A percentile compares a stretch with the other conserved stretches of the same genome.
phyloP scores from a whole-genome alignment of 208 protist species.

The Porcisia hertigi region DNA sequence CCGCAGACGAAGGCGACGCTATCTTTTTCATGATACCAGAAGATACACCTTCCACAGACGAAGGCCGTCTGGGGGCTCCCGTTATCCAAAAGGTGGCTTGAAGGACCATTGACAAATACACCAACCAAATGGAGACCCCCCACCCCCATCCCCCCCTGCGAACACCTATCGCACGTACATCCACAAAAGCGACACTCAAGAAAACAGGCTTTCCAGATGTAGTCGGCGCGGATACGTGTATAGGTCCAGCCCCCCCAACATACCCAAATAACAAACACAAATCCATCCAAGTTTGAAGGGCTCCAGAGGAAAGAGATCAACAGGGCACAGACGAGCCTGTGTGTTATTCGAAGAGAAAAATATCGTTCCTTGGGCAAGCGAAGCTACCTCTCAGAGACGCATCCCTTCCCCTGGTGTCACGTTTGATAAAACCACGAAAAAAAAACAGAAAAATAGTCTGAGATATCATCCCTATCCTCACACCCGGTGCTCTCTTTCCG shows the following conservation, averaged over 20 bases:
- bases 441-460: neutral
- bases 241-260: too few relatives aligned
- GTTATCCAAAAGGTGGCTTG: neutral
- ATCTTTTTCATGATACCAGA: too few relatives aligned
- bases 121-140: neutral
- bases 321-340: too few relatives aligned
- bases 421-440: neutral
- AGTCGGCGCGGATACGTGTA: too few relatives aligned
- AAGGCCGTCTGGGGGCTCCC: too few relatives aligned
- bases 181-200: neutral
- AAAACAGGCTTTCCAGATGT: neutral
- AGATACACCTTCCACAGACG: too few relatives aligned
- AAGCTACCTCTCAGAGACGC: too few relatives aligned
- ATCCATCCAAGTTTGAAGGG: too few relatives aligned
- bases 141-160: too few relatives aligned
- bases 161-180: neutral
- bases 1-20: neutral
- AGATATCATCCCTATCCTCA: neutral
- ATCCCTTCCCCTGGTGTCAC: neutral
- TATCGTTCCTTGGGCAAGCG: neutral
- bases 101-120: neutral
- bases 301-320: too few relatives aligned
- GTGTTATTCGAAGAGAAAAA: too few relatives aligned
- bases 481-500: neutral
- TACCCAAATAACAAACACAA: too few relatives aligned